These are phyloP conservation scores for rapeseed (Brassica napus) DNA, from an alignment of 345 rosid species.

Conservation along the genomic window DNA sequence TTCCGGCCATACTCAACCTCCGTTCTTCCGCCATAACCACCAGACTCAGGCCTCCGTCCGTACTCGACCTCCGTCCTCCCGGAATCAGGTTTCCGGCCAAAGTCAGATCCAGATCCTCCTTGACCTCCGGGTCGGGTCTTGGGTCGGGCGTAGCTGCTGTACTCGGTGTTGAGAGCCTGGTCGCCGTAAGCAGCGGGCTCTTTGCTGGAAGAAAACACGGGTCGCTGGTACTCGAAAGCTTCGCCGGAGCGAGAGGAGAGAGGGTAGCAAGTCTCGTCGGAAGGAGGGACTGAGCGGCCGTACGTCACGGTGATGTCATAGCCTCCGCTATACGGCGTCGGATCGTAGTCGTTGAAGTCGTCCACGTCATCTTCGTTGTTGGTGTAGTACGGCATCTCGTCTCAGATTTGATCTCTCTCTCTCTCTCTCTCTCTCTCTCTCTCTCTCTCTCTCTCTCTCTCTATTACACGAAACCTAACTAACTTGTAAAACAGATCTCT, in stretches of 20 bases:
- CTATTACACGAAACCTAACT: not conserved
- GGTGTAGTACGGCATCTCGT: slow-evolving; percentile 82
- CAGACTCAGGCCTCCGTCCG: slow-evolving; percentile 38
- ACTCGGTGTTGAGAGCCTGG: slow-evolving; percentile 62
- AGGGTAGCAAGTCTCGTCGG: slow-evolving; percentile 69
- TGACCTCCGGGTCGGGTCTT: slow-evolving; percentile 57
- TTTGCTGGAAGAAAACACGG: slow-evolving; percentile 50
- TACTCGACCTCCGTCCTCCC: slow-evolving; percentile 37
- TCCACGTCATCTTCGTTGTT: slow-evolving; percentile 52
- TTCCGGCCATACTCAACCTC: slow-evolving; percentile 45
- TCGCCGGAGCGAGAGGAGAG: slow-evolving; percentile 48
- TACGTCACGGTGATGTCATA: slow-evolving; percentile 63
- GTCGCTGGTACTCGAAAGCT: slow-evolving; percentile 66
- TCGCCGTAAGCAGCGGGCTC: slow-evolving; percentile 71
- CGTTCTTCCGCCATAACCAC: slow-evolving; percentile 32
- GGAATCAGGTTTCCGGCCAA: slow-evolving; percentile 27
- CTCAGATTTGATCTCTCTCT: not conserved
- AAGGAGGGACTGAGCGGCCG: slow-evolving; percentile 74
- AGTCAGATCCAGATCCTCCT: slow-evolving; percentile 39
- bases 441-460: not conserved
- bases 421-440: not conserved
- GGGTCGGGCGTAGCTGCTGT: slow-evolving; percentile 72
- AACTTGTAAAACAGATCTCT: not conserved
- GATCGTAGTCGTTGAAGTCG: slow-evolving; percentile 76
- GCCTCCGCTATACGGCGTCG: slow-evolving; percentile 93